Base-by-base conservation (phyloP, 257 asterid species). In the Solanum lignicaule region DNA sequence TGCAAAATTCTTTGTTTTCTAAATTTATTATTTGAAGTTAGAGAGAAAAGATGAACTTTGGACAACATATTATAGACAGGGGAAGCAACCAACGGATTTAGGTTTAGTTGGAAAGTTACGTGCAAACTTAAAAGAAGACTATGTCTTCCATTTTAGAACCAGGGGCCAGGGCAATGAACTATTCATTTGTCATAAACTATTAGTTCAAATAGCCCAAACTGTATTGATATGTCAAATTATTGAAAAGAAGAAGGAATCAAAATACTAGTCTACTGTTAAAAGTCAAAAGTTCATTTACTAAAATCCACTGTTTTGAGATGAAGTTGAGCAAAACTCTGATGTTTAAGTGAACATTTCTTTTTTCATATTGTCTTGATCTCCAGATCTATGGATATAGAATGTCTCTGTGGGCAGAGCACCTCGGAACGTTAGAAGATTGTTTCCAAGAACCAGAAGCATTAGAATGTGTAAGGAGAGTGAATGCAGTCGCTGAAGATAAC, bases 361-460 rank as follows among this genome's bases (percentile, higher is more conserved):
- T 72, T 72, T 72, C 46, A 12, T 46, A 2, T 86, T 32, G 41
- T 48, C 68, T 43, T 46, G 14, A 72, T 71, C 66, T 86, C 83
- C 94, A 96, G 99, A 75, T 96, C 31, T 94, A 94, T 35, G 98
- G 99, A 29, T 96, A 95, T 82, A 90, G 99, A 90, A 93, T 91
- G 94, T 94, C 99, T 9, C 89, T 96, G 87, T 96, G 99, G 98
- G 94, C 95, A 7, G 99, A 96, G 89, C 99, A 96, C 91, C 95
- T 94, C 72, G 99, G 96, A 55, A 79, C 43, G 85, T 46, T 91
- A 4, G 96, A 94, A 87, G 75, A 90, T 29, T 83, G 93, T 92
- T 96, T 92, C 72, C 41, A 90, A 15, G 94, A 92, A 88, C 95
- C 98, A 20, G 93, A 89, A 88, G 79, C 92, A 3, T 23, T 93